Percentiles rank a stretch among this genome's conserved stretches.
phyloP scores from a whole-genome alignment of 2,329 filamentous ascomycete genomes.

The Xylariaceae sp. region DNA sequence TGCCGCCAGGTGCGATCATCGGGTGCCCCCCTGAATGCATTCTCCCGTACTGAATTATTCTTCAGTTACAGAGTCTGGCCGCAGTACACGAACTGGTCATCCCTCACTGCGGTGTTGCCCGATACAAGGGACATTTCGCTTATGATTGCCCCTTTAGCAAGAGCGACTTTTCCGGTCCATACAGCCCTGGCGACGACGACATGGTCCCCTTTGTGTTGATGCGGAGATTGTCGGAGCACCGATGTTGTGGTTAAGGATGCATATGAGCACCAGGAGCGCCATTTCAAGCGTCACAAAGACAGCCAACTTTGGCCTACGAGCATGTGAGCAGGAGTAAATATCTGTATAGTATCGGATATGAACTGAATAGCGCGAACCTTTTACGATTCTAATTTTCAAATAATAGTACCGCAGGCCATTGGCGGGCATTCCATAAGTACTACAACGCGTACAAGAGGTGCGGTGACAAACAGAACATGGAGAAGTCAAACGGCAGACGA shows the following conservation, averaged over 20 bases:
- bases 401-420: conserved; percentile 7
- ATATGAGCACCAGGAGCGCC: conserved; percentile 4
- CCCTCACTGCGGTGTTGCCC: conserved; percentile 11
- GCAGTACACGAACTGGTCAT: conserved; percentile 18
- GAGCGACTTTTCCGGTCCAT: conserved; percentile 25
- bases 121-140: conserved; percentile 15
- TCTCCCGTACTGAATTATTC: conserved; percentile 19
- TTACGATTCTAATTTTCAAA: too few relatives aligned
- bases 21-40: conserved; percentile 15
- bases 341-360: neutral
- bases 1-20: conserved; percentile 15
- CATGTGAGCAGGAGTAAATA: conserved; percentile 1
- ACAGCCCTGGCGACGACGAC: conserved; percentile 24
- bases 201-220: conserved; percentile 13
- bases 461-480: conserved; percentile 8
- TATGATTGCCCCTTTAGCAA: conserved; percentile 22
- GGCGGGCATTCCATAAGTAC: conserved; percentile 3
- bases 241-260: neutral
- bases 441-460: conserved; percentile 5
- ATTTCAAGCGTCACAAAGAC: conserved; percentile 10
- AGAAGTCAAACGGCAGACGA: too few relatives aligned
- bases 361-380: too few relatives aligned
- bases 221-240: conserved; percentile 9
- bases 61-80: conserved; percentile 23
- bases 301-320: conserved; percentile 4